Evolutionary conservation across 2,329 filamentous ascomycete genomes (phyloP), one percentile per base, ranked within the genome.

Genomic region (Basipetospora sp.): DNA sequence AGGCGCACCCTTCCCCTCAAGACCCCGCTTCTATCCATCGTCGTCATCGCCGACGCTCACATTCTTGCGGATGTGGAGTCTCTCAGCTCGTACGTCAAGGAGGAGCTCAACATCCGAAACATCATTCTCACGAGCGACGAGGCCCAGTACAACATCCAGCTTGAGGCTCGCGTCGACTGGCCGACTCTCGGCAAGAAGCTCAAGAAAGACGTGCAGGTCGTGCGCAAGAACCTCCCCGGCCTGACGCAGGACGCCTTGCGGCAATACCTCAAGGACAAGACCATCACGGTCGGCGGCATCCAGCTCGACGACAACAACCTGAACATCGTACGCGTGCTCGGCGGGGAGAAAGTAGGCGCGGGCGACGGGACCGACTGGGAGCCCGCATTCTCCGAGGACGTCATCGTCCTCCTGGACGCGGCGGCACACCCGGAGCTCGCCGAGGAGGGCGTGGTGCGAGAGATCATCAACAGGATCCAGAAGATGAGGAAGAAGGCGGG

Each of bases 381-480:
- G 39, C 43, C 48, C 6, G 40, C 43, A 4, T 50, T 50, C 31
- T 43, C 41, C 13, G 45, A 48, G 15, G 48, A 47, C 42, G 82
- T 94, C 33, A 74, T 98, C 49, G 88, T 81, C 42, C 85, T 98
- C 45, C 67, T 98, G n/a, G 85, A 94, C 52, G 73, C 75, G 2
- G 77, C 78, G 41, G 64, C 85, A 17, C 81, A 96, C 53, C 77
- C 86, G 0, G 86, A 94, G 53, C 67, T 98, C 26, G 81, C 80
- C 33, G 75, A 87, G 46, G 87, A 96, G 57, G 90, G 87, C 39
- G 60, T 98, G 38, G 88, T 83, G 2, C 73, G 90, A 50, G 90
- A 96, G 59, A 80, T 98, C 46, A 81, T 98, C 64, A 83, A 93
- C 57, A 78, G 88, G 29, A 81, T 98, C 16, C 90, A 98, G 62